phyloP scores from a whole-genome alignment of 306 rosid species.

The Begonia loranthoides region DNA sequence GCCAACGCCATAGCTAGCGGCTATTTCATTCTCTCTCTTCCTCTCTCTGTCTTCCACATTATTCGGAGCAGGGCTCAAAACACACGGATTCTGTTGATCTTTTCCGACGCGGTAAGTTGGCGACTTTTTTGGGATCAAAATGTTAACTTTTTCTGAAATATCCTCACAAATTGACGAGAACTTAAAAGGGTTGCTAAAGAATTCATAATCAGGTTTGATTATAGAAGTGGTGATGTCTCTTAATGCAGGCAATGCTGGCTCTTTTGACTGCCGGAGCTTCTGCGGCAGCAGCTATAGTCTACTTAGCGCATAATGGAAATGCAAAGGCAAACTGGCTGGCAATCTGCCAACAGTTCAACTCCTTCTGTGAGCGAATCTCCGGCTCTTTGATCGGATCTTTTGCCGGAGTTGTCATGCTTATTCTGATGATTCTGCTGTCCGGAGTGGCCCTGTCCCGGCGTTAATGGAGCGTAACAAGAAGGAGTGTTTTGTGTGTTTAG shows the following conservation, averaged over 20 bases:
- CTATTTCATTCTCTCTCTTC: conserved; percentile 29
- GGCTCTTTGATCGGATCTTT: conserved; percentile 60
- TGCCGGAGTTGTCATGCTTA: conserved; percentile 19
- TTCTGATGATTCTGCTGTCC: conserved; percentile 27
- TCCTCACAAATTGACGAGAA: too few relatives aligned
- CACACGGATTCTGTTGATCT: conserved; percentile 23
- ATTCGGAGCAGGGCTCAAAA: conserved; percentile 19
- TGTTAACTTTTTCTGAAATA: too few relatives aligned
- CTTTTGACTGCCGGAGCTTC: conserved; percentile 36
- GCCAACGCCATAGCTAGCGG: conserved; percentile 21
- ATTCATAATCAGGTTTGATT: too few relatives aligned
- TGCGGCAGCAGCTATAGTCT: conserved; percentile 41
- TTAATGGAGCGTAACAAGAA: too few relatives aligned
- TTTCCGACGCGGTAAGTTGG: conserved; percentile 28
- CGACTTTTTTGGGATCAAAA: background rate
- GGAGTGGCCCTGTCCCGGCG: conserved; percentile 25
- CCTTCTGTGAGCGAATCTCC: conserved; percentile 50
- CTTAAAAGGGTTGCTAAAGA: too few relatives aligned
- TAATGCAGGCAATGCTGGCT: conserved; percentile 30
- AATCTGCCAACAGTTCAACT: conserved; percentile 47
- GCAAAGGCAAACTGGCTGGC: conserved; percentile 39
- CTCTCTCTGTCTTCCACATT: conserved; percentile 36
- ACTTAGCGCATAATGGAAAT: conserved; percentile 42
- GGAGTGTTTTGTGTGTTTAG: background rate
- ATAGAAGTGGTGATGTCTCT: too few relatives aligned